Conservation (phyloP, 257 asterid genomes). For the Handroanthus guayacan region DNA sequence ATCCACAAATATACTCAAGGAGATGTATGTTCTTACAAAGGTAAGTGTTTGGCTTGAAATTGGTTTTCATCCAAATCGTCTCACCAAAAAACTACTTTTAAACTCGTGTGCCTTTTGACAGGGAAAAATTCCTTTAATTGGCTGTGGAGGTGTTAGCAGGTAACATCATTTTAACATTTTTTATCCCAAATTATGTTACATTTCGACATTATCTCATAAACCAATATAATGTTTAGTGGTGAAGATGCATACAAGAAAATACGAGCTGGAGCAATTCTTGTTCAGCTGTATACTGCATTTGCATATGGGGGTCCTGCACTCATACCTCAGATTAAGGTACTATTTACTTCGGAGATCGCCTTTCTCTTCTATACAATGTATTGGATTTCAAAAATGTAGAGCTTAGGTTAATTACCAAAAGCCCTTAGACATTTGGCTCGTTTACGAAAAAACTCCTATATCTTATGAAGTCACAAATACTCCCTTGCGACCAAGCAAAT, state of each 20-base stretch:
- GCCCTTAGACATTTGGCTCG: too few species aligned
- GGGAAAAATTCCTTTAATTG: conserved; percentile 89
- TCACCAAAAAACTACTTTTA: neutral
- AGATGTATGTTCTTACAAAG: conserved; percentile 92
- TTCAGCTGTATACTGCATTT: conserved; percentile 94
- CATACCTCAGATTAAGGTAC: conserved; percentile 92
- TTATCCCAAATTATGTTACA: conserved; percentile 18
- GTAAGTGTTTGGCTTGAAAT: conserved; percentile 43
- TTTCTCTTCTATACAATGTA: too few species aligned
- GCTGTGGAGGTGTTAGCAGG: conserved; percentile 98
- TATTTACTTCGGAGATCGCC: neutral
- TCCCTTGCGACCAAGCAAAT: too few species aligned
- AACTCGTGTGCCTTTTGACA: conserved; percentile 33
- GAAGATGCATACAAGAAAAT: conserved; percentile 95
- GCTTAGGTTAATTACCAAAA: too few species aligned
- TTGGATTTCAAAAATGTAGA: too few species aligned
- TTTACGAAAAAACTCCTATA: too few species aligned
- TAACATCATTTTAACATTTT: conserved; percentile 36
- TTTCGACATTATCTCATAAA: conserved; percentile 5
- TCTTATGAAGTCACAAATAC: too few species aligned
- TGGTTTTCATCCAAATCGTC: neutral
- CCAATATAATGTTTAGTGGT: conserved; percentile 56
- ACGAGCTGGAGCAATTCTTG: conserved; percentile 94
- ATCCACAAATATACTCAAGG: conserved; percentile 82
- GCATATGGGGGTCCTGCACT: conserved; percentile 99